Conservation (phyloP, 2,329 filamentous ascomycete genomes). For the Cercospora brassicicola region DNA sequence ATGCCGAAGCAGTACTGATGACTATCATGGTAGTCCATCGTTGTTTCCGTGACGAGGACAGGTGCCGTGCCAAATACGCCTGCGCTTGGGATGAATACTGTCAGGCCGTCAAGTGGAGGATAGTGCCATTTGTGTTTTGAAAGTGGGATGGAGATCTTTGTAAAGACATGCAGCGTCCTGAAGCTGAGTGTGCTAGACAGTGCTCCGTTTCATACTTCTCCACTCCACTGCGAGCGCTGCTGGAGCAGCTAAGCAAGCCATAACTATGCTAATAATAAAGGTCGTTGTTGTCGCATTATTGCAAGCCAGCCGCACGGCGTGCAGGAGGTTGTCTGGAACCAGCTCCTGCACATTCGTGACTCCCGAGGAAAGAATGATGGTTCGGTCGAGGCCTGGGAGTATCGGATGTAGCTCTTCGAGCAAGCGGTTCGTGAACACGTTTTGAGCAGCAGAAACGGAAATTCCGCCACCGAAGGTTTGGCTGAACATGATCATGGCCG, state of each 20-base stretch:
- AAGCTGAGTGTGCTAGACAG: not conserved
- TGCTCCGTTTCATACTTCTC: slow-evolving; percentile 58
- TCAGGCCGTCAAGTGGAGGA: not conserved
- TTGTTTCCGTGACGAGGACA: not conserved
- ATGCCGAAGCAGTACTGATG: not conserved
- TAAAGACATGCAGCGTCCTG: not conserved
- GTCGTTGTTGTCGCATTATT: slow-evolving; percentile 59
- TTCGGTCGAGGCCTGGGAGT: slow-evolving; percentile 5
- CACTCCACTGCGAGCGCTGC: slow-evolving; percentile 60
- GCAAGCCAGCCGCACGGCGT: slow-evolving; percentile 60
- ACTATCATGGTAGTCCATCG: not conserved
- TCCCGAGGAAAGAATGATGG: slow-evolving; percentile 43
- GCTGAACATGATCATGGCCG: slow-evolving; percentile 45
- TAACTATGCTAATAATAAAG: slow-evolving; percentile 59
- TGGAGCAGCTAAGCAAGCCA: slow-evolving; percentile 55
- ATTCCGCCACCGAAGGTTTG: slow-evolving; percentile 46
- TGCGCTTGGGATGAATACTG: not conserved
- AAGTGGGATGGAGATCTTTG: too few relatives aligned
- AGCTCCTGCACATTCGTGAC: slow-evolving; percentile 59
- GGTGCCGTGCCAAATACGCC: not conserved
- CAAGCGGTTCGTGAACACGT: slow-evolving; percentile 42
- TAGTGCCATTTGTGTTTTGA: not conserved
- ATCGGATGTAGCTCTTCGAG: slow-evolving; percentile 6
- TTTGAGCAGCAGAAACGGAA: slow-evolving; percentile 45
- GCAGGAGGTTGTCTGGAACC: slow-evolving; percentile 53